These are phyloP conservation scores for Paramecium caudatum DNA, from an alignment of 73 alveolate species.

Conservation along the genomic window DNA sequence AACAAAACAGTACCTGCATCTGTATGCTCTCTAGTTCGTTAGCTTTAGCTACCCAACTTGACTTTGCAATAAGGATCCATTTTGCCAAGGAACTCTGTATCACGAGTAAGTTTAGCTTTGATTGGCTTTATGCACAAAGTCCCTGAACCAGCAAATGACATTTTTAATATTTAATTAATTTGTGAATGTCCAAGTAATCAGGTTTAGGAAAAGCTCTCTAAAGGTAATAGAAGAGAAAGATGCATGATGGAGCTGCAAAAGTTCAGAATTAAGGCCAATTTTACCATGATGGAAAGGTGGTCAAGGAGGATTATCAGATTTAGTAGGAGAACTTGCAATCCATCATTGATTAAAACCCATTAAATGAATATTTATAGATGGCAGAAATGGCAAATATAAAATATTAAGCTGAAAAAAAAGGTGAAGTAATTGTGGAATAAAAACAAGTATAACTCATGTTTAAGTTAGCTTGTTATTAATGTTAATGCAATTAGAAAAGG, in stretches of 20 bases:
- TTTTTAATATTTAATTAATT: background rate
- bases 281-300: conserved; percentile 78
- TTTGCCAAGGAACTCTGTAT: conserved; percentile 68
- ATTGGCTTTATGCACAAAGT: conserved; percentile 45
- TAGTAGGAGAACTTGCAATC: conserved; percentile 83
- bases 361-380: conserved; percentile 94
- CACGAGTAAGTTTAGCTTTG: conserved; percentile 54
- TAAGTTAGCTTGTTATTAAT: conserved; percentile 58
- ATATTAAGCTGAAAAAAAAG: conserved; percentile 90
- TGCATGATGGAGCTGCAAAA: conserved; percentile 53
- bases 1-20: conserved; percentile 61
- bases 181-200: conserved; percentile 73
- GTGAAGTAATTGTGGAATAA: conserved; percentile 78
- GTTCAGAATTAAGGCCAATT: conserved; percentile 68
- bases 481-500: conserved; percentile 50
- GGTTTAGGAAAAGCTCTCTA: conserved; percentile 71
- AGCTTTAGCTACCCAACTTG: conserved; percentile 28
- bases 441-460: conserved; percentile 31
- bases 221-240: conserved; percentile 58
- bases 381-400: conserved; percentile 94
- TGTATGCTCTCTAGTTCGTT: conserved; percentile 65
- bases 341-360: conserved; percentile 91
- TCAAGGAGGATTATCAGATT: conserved; percentile 77
- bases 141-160: conserved; percentile 66
- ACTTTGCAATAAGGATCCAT: conserved; percentile 70